Base-by-base conservation (phyloP, 768 basidiomycete genomes). In the Myochromella boudieri region DNA sequence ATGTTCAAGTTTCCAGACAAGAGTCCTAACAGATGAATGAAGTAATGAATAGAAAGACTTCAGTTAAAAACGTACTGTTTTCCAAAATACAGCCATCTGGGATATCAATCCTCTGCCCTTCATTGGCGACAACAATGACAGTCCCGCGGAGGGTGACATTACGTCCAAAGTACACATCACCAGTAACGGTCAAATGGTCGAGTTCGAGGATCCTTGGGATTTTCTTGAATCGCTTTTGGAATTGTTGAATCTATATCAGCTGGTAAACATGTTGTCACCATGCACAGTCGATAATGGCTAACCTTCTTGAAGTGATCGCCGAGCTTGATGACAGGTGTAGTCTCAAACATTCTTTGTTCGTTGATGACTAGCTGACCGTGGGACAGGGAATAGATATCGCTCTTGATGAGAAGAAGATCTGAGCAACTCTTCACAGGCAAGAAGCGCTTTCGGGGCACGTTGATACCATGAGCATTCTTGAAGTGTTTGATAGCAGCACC, bases 251-350 rank as follows among this genome's bases (percentile, higher is more conserved):
- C 85, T 85, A 21, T 49, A 29, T 42, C 6, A 42, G 28, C 4
- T 10, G 12, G 7, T 27, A 34, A 29, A 9, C 39, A 32, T 32
- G 11, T 32, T 21, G 29, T 12, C 33, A 12, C 18, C n/a, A 43
- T 10, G 24, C 21, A 49, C 29, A 8, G 9, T 21, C n/a, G 32
- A 18, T 21, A 34, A 27, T 12, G 36, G 22, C 12, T 47, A 45
- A 90, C 88, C 81, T 91, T 95, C 79, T 95, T 97, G 82, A 98
- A 97, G 65, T 90, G 88, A 66, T 94, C 91, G 36, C 94, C 93
- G 39, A 97, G 81, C 74, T 97, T 97, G 78, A 97, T 90, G 39
- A 95, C 92, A n/a, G 94, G 95, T 21, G 91, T 85, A 15, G 81
- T 87, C 60, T 78, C 81, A 60, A 94, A 93, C 84, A 91, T 87